A percentile compares a stretch with the other conserved stretches of the same genome.
Conservation (phyloP, 805 yeast species). For the Cyberlindnera japonica region DNA sequence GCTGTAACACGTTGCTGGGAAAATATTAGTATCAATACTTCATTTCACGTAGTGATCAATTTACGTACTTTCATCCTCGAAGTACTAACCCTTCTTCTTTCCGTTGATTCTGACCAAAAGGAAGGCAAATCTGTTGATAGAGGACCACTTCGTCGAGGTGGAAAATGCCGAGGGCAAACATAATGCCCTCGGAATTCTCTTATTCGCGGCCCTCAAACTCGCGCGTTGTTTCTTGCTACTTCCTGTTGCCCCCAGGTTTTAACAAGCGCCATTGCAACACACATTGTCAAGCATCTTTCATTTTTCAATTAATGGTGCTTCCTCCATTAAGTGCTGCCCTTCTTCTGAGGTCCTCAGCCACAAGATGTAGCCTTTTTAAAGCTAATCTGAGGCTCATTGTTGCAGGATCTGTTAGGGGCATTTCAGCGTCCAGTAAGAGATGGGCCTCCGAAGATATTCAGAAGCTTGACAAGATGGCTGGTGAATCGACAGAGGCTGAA, state of each 20-base stretch:
- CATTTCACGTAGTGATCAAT: no score
- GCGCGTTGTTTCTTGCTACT: neutral
- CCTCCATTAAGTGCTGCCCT: neutral
- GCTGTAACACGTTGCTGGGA: slow-evolving; percentile 79
- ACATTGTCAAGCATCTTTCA: neutral
- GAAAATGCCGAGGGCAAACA: no score
- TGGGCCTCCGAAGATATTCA: slow-evolving; percentile 38
- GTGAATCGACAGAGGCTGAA: slow-evolving; percentile 51
- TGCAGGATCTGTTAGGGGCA: neutral
- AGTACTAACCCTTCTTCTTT: neutral
- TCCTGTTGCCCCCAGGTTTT: neutral
- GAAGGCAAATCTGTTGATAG: no score
- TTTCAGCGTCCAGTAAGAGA: slow-evolving; percentile 17
- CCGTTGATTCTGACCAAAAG: neutral
- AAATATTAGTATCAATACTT: neutral
- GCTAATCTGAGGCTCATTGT: neutral
- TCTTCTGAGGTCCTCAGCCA: neutral
- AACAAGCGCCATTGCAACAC: neutral
- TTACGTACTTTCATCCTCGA: slow-evolving; percentile 5
- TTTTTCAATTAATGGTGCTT: neutral
- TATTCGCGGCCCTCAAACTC: no score
- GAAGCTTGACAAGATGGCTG: slow-evolving; percentile 44
- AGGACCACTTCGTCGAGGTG: no score
- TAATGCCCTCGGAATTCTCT: neutral
- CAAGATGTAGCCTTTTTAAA: neutral